These are phyloP conservation scores for Chytriomyces sp. DNA, from an alignment of 192 early-diverging fungal species.

Conservation along the genomic window DNA sequence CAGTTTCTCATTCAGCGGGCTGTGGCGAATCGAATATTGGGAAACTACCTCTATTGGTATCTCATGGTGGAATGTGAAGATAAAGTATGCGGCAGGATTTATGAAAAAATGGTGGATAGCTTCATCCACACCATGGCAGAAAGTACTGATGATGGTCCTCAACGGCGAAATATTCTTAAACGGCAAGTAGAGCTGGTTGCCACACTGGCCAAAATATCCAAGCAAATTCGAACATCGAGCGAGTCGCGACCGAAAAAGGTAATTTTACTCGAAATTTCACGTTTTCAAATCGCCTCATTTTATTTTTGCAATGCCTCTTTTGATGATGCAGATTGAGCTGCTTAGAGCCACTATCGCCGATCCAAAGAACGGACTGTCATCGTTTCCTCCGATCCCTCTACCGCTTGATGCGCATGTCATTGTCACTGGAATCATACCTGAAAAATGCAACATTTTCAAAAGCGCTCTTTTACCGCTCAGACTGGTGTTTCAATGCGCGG, in stretches of 20 bases:
- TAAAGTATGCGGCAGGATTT: constrained; percentile 80
- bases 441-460: constrained; percentile 88
- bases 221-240: constrained; percentile 74
- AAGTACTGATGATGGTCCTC: constrained; percentile 54
- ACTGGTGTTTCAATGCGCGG: constrained; percentile 80
- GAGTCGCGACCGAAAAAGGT: constrained; percentile 89
- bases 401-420: constrained; percentile 90
- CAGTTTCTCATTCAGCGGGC: constrained; percentile 91
- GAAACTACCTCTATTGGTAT: constrained; percentile 90
- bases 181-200: constrained; percentile 87
- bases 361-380: constrained; percentile 78
- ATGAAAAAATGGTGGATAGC: constrained; percentile 81
- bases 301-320: not conserved
- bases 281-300: not conserved
- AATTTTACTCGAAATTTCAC: not conserved
- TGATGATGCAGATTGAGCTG: constrained; percentile 70
- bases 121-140: constrained; percentile 76
- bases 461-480: constrained; percentile 86
- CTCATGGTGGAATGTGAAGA: constrained; percentile 96
- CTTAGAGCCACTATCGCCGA: constrained; percentile 78
- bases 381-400: constrained; percentile 83
- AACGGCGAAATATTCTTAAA: constrained; percentile 74
- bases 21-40: constrained; percentile 80
- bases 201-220: constrained; percentile 73
- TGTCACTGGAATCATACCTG: constrained; percentile 75